These are phyloP conservation scores for Sporopachydermia cereana DNA, from an alignment of 1,139 yeast species.

Conservation along the genomic window DNA sequence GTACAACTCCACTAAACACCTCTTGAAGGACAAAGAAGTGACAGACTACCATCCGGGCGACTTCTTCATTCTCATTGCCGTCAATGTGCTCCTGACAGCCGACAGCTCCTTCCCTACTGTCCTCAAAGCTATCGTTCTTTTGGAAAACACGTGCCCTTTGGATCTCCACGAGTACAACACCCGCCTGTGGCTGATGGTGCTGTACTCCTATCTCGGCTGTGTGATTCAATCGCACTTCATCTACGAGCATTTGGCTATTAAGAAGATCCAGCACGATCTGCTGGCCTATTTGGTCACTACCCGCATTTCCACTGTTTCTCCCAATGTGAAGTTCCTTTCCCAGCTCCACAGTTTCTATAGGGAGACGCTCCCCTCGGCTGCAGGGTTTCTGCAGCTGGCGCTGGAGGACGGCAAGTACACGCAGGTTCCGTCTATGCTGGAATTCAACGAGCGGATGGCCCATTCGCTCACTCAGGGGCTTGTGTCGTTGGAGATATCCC, in stretches of 20 bases:
- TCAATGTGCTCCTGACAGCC: slow-evolving; percentile 20
- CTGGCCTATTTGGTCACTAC: slow-evolving; percentile 45
- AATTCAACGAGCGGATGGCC: not conserved
- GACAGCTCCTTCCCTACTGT: slow-evolving; percentile 8
- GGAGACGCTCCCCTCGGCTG: slow-evolving; percentile 4
- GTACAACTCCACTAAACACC: slow-evolving; percentile 24
- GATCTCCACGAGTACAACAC: slow-evolving; percentile 60
- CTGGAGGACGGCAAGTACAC: slow-evolving; percentile 1
- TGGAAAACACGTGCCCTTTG: slow-evolving; percentile 35
- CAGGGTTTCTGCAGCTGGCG: slow-evolving; percentile 3
- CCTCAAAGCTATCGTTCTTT: slow-evolving; percentile 27
- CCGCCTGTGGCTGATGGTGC: slow-evolving; percentile 56
- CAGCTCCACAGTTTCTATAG: not conserved
- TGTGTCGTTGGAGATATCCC: not conserved
- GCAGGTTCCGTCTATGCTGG: not conserved
- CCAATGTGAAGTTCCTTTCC: slow-evolving; percentile 18
- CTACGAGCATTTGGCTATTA: slow-evolving; percentile 47
- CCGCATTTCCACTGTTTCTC: slow-evolving; percentile 32
- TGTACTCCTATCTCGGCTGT: slow-evolving; percentile 52
- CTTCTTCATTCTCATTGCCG: slow-evolving; percentile 47
- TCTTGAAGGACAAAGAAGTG: slow-evolving; percentile 29
- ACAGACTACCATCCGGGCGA: slow-evolving; percentile 59
- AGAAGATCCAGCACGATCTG: slow-evolving; percentile 72
- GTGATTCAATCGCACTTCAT: slow-evolving; percentile 38
- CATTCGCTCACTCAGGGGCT: not conserved